These are phyloP conservation scores for Tuber magnatum DNA, from an alignment of 495 filamentous ascomycete species.

Conservation along the genomic window DNA sequence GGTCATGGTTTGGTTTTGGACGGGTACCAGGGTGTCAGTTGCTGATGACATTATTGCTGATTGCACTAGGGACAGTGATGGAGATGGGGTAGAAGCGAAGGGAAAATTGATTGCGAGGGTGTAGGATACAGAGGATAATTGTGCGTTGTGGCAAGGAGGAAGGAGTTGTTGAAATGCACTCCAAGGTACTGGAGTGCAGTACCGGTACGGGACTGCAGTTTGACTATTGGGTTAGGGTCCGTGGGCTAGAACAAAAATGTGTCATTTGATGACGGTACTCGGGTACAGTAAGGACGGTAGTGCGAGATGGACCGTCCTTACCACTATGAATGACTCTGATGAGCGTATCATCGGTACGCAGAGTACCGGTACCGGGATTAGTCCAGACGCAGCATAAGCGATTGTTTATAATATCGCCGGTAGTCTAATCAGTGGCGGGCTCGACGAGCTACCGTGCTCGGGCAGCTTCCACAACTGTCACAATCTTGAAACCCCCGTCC, in stretches of 20 bases:
- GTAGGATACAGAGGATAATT: background rate
- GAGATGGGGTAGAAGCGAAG: background rate
- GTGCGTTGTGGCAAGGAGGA: background rate
- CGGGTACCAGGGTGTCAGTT: constrained; percentile 1
- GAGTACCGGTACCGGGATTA: background rate
- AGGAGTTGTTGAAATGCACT: background rate
- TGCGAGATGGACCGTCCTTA: background rate
- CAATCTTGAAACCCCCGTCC: background rate
- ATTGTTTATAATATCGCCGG: background rate
- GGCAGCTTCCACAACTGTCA: background rate
- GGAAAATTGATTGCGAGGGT: background rate
- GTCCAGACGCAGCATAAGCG: background rate
- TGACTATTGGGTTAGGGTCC: background rate
- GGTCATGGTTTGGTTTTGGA: background rate
- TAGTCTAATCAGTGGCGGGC: background rate
- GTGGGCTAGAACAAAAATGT: background rate
- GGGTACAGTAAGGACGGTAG: background rate
- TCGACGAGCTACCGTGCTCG: background rate
- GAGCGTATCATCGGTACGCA: background rate
- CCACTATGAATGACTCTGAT: background rate
- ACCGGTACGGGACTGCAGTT: background rate
- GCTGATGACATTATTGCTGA: background rate
- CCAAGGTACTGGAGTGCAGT: no score
- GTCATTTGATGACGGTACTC: background rate
- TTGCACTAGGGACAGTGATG: background rate